Base-by-base conservation (phyloP, 371 early-diverging fungal species). In the Zopfochytrium polystomum region DNA sequence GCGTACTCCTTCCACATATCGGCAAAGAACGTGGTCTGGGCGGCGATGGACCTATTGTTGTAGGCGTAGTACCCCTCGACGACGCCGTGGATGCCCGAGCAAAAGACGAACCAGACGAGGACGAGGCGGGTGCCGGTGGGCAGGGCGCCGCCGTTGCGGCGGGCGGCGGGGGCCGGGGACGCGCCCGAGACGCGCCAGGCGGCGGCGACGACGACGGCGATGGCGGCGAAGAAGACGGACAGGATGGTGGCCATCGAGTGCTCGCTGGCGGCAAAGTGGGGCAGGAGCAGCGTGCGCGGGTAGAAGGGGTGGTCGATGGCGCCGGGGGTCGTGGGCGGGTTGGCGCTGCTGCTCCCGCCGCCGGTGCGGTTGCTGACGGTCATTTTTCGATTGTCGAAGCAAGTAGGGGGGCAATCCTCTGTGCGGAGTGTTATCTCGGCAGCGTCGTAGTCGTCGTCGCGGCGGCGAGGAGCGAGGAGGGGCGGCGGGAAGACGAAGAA, bases 1-100 rank as follows among this genome's bases (percentile, higher is more conserved):
- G 92, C 75, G 70, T 96, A 96, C 74, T 96, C 95, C 75, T 92
- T 91, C 93, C 93, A 96, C 55, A 91, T 60, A 59, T 92, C 85
- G n/a, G 84, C 90, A 43, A 92, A 52, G 1, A 89, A 55, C 30
- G 69, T 71, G 44, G 76, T 71, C 65, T 87, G 81, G 13, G 82
- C 81, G 0, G 90, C 85, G 25, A 95, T 71, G 4, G 76, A 75
- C 11, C 52, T 34, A 63, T 84, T 78, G 72, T 84, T 77, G 52
- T 71, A 74, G 30, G 87, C 77, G 80, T 88, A 94, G 75, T 93
- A 94, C 0, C 89, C 87, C 74, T 95, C 96, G n/a, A 94, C 81
- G 44, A 86, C 78, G 18, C 84, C 65, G 71, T 95, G 96, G 68
- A 93, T 86, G 30, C 79, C 72, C 0, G 85, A 87, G 59, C 86